Conservation (phyloP, 2,329 filamentous ascomycete species). For the Verticillium longisporum region DNA sequence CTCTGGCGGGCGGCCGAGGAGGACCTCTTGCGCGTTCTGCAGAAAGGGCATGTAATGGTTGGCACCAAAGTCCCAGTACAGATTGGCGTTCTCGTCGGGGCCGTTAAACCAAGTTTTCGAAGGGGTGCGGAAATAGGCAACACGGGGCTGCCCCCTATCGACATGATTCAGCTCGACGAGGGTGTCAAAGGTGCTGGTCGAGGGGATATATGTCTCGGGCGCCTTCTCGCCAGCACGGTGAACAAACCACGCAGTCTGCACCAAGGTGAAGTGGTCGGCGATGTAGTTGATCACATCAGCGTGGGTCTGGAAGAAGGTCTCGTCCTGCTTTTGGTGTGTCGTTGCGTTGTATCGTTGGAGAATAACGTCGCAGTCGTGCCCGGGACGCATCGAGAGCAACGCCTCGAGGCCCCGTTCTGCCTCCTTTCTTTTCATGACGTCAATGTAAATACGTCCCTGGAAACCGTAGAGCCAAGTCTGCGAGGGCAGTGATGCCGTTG, state of each 20-base stretch:
- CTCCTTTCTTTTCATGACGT: conserved; percentile 1
- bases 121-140: conserved; percentile 7
- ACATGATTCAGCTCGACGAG: conserved; percentile 8
- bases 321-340: conserved; percentile 3
- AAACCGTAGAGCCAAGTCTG: conserved; percentile 15
- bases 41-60: conserved; percentile 19
- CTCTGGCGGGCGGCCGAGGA: conserved; percentile 12
- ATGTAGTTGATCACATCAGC: background rate
- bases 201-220: conserved; percentile 15
- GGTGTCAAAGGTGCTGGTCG: conserved; percentile 5
- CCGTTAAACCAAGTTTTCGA: background rate
- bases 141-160: background rate
- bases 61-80: conserved; percentile 5
- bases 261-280: background rate
- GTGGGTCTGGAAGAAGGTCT: conserved; percentile 8
- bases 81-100: background rate
- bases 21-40: conserved; percentile 16
- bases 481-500: background rate
- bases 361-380: background rate
- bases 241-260: conserved; percentile 14
- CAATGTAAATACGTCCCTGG: conserved; percentile 24
- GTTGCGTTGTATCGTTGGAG: background rate
- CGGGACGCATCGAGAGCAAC: background rate
- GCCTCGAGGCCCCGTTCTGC: background rate
- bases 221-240: conserved; percentile 2